These are phyloP conservation scores for Colletotrichum caudatum DNA, from an alignment of 2,329 filamentous ascomycete genomes.

Conservation along the genomic window DNA sequence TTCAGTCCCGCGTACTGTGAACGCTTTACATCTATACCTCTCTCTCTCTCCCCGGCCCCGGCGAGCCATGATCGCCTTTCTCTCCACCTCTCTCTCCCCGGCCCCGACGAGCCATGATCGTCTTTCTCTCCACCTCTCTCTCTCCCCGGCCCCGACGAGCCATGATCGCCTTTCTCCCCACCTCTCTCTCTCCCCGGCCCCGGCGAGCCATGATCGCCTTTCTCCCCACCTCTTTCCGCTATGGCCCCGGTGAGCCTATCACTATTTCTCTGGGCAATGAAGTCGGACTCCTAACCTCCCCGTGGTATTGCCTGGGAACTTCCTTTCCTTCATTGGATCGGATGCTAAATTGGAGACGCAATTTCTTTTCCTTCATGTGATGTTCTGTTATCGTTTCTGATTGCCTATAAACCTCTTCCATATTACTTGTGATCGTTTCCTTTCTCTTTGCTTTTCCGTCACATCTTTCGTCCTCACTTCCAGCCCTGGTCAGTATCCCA, in stretches of 20 bases:
- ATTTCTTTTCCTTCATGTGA: no score
- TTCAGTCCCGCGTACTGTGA: not conserved
- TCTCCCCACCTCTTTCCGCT: not conserved
- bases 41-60: not conserved
- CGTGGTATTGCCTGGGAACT: conserved; percentile 38
- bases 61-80: not conserved
- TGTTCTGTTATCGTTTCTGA: not conserved
- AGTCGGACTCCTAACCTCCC: conserved; percentile 38
- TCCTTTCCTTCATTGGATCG: conserved; percentile 18
- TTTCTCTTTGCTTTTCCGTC: no score
- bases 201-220: not conserved
- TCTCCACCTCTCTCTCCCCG: no score
- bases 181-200: not conserved
- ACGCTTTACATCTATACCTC: not conserved
- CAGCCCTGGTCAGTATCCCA: no score
- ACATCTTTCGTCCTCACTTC: no score
- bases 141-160: no score
- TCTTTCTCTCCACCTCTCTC: no score
- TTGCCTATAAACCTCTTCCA: no score
- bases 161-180: not conserved
- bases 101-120: conserved; percentile 1
- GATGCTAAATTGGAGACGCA: conserved; percentile 32
- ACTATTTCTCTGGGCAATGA: conserved; percentile 29
- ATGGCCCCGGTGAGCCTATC: not conserved
- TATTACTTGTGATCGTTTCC: no score